Evolutionary conservation across 805 yeast species (phyloP).

Genomic region (Monosporozyma aerobia): DNA sequence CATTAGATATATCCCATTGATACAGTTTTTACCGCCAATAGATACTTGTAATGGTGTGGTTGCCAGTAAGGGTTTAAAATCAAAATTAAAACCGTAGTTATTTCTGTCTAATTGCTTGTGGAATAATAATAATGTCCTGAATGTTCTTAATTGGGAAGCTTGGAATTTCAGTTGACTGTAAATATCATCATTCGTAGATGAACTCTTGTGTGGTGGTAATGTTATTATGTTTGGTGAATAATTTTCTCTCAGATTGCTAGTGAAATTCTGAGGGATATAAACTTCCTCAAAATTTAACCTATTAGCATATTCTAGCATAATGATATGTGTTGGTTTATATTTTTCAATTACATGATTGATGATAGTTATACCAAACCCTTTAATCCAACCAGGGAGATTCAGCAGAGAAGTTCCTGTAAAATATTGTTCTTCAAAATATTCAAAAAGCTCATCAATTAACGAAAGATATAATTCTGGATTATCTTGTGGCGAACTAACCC

Average conservation of each 20-base stretch:
- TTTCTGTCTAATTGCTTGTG: slow-evolving; percentile 28
- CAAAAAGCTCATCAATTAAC: slow-evolving; percentile 35
- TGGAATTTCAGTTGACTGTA: slow-evolving; percentile 28
- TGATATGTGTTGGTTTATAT: slow-evolving; percentile 46
- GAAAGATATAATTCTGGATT: slow-evolving; percentile 49
- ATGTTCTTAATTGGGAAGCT: slow-evolving; percentile 43
- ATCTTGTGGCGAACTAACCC: slow-evolving; percentile 60
- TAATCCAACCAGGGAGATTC: slow-evolving; percentile 87
- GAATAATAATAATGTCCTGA: slow-evolving; percentile 44
- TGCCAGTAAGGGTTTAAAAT: slow-evolving; percentile 36
- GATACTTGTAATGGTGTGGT: slow-evolving; percentile 36
- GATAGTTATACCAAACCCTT: slow-evolving; percentile 72
- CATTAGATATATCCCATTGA: slow-evolving; percentile 30
- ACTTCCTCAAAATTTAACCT: slow-evolving; percentile 22
- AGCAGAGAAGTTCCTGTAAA: slow-evolving; percentile 41
- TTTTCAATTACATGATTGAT: slow-evolving; percentile 38
- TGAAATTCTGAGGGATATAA: slow-evolving; percentile 21
- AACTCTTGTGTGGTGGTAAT: slow-evolving; percentile 26
- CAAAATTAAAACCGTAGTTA: slow-evolving; percentile 16
- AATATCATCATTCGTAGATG: neutral
- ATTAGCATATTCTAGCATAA: slow-evolving; percentile 39
- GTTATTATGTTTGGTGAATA: slow-evolving; percentile 23
- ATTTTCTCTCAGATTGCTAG: slow-evolving; percentile 21
- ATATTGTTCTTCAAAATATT: slow-evolving; percentile 22
- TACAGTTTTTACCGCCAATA: slow-evolving; percentile 29